Base-by-base conservation (phyloP, 352 stramenopile species). In the Thraustochytrium sp. region DNA sequence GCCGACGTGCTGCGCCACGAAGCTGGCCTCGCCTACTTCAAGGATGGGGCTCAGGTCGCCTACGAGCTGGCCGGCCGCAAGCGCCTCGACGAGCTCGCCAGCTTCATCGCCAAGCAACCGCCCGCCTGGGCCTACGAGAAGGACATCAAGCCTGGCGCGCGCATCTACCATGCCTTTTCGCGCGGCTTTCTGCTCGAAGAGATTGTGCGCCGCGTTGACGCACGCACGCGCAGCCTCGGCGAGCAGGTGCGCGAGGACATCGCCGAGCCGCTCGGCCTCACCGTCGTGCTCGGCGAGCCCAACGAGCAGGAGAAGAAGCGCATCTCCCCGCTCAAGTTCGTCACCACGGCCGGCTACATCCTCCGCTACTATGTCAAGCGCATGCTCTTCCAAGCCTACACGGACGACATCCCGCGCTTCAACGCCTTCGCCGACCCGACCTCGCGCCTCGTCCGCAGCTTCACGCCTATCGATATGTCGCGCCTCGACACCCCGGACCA, bases 131-230 rank as follows among this genome's bases (percentile, higher is more conserved):
- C 26, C 23, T 31, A 16, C 34, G 44, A 75, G 11, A 78, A 65
- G 51, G 40, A 29, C 23, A 9, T 68, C 37, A 64, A 65, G 2
- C 65, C 44, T n/a, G 48, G 48, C 40, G 65, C 9, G 18, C 44
- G 65, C 46, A 38, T 78, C 23, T 78, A 78, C 51, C 65, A 78
- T 29, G 65, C 36, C 44, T 49, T 42, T n/a, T 31, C 65, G 37
- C 65, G 65, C 0, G 65, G 65, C 8, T 78, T 72, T 34, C 31
- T 72, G 11, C 44, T 78, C 29, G 21, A 78, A 8, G 46, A 78
- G 51, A 46, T 78, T 16, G 65, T 78, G 36, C 61, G 61, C 21
- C 61, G 61, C 40, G n/a, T 29, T 13, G 61, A 73, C 61, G 11
- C 61, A 13, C 9, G 36, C 21, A 42, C 11, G 23, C 44, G 65